Base-by-base conservation (phyloP, 1,284 basidiomycete species). In the Paramarasmius palmivorus region DNA sequence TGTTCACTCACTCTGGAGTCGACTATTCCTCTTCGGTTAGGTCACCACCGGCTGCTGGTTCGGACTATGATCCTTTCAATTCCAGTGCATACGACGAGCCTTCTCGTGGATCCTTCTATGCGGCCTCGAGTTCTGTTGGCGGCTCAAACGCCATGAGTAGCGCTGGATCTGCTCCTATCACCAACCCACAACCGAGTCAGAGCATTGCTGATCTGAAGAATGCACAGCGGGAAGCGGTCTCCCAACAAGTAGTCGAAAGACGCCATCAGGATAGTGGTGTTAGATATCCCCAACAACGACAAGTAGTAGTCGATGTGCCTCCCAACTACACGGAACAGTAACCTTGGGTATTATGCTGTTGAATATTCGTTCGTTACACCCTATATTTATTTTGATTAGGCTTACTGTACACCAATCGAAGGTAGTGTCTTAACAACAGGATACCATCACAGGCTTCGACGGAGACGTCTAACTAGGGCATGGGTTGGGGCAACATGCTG, bases 301-400 rank as follows among this genome's bases (percentile, higher is more conserved):
- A n/a, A n/a, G 15, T 14, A 32, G 44, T 46, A 12, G 25, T 46
- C 2, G 44, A 46, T 32, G 25, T 46, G 15, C 44, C 44, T 14
- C 44, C 44, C n/a, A 46, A 23, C 12, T 46, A 46, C 19, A 46
- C 44, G 10, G 44, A 46, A 29, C n/a, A 23, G 25, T 46, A 29
- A 19, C n/a, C n/a, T n/a, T n/a, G n/a, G n/a, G n/a, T n/a, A n/a
- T n/a, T n/a, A n/a, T n/a, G n/a, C n/a, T n/a, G n/a, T n/a, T n/a
- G n/a, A n/a, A n/a, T n/a, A n/a, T n/a, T n/a, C n/a, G n/a, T n/a
- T n/a, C n/a, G n/a, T n/a, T n/a, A n/a, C n/a, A n/a, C n/a, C n/a
- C n/a, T n/a, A n/a, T n/a, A n/a, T n/a, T n/a, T n/a, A n/a, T n/a
- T n/a, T n/a, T n/a, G n/a, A n/a, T n/a, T n/a, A n/a, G n/a, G n/a